Evolutionary conservation across 176 grass and related monocot species (phyloP).

Genomic region (Rhipidocladum racemiflorum): DNA sequence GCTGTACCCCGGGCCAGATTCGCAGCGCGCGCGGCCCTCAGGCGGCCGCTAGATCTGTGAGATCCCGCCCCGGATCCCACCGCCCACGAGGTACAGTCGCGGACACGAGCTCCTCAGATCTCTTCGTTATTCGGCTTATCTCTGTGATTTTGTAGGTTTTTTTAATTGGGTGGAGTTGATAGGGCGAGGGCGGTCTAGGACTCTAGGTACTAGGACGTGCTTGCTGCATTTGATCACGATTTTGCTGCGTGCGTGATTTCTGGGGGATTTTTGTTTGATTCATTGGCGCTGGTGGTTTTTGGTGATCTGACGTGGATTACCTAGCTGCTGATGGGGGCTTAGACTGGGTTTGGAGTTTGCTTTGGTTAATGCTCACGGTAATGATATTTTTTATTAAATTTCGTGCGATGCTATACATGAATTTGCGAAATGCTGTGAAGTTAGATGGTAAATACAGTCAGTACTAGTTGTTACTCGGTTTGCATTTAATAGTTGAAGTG

Average conservation of each 20-base stretch:
- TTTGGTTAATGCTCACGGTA: neutral
- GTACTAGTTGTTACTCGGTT: neutral
- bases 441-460: neutral
- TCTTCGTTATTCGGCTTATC: neutral
- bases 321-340: neutral
- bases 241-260: neutral
- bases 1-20: neutral
- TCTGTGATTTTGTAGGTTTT: neutral
- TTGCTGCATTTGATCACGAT: constrained; percentile 7
- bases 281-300: neutral
- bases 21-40: constrained; percentile 8
- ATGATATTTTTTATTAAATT: neutral
- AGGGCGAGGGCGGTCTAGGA: too few relatives aligned
- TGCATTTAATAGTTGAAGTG: neutral
- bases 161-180: neutral
- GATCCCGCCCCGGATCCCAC: constrained; percentile 4
- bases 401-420: neutral
- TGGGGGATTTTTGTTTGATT: neutral
- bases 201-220: neutral
- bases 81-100: constrained; percentile 6
- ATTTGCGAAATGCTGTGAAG: neutral
- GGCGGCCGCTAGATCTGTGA: constrained; percentile 30
- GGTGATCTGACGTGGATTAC: constrained; percentile 9
- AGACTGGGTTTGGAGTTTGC: neutral
- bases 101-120: neutral